phyloP scores from a whole-genome alignment of 441 rosid species.

The Brassica hybrid region DNA sequence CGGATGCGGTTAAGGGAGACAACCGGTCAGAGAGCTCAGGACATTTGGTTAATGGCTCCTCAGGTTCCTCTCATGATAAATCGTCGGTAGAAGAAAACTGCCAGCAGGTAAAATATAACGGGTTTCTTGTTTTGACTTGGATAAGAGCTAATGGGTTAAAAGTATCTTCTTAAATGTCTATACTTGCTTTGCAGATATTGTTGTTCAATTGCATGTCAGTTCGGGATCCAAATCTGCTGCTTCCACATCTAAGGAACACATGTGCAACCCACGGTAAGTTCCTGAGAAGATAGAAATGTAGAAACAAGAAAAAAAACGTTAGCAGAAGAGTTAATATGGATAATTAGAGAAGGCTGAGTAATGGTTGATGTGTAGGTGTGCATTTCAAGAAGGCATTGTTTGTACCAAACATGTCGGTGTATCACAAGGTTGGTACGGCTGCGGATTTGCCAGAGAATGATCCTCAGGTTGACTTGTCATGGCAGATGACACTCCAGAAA shows the following conservation, averaged over 20 bases:
- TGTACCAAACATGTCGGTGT: constrained; percentile 87
- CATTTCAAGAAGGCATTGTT: constrained; percentile 87
- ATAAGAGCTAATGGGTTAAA: neutral
- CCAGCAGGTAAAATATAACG: constrained; percentile 34
- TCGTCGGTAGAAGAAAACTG: constrained; percentile 28
- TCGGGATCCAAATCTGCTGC: constrained; percentile 78
- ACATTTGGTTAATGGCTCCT: constrained; percentile 36
- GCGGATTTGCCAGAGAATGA: constrained; percentile 52
- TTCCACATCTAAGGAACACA: constrained; percentile 65
- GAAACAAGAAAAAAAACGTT: too few relatives aligned
- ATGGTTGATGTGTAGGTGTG: constrained; percentile 64
- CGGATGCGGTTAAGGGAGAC: constrained; percentile 27
- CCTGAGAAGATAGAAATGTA: neutral
- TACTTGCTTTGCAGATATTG: constrained; percentile 40
- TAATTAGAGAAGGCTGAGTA: too few relatives aligned
- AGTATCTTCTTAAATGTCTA: neutral
- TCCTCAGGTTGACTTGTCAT: constrained; percentile 81
- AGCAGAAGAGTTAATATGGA: neutral
- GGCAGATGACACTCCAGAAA: constrained; percentile 86
- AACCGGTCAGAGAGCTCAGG: constrained; percentile 21
- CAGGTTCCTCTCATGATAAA: constrained; percentile 28
- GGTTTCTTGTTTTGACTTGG: constrained; percentile 12
- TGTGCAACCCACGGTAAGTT: constrained; percentile 65
- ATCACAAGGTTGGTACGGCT: constrained; percentile 79
- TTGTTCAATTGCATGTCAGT: constrained; percentile 58